Base-by-base conservation (phyloP, 257 asterid genomes). In the Lavandula angustifolia region DNA sequence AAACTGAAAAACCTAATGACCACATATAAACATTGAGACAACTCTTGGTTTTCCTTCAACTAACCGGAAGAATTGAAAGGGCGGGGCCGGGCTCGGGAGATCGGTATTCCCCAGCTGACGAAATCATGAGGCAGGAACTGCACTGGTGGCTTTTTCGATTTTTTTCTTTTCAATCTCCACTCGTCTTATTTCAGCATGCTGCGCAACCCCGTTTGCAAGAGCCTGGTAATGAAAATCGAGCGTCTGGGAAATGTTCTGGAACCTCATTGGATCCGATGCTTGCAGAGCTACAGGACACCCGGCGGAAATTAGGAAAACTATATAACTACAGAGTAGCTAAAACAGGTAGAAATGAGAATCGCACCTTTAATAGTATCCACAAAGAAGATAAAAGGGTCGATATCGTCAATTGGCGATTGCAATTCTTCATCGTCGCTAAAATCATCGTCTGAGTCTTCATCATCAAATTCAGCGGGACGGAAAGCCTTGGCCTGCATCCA, bases 401-500 rank as follows among this genome's bases (percentile, higher is more conserved):
- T 87, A 8, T 94, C 96, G 79, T 94, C 98, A 38, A 94, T 85
- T 33, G 99, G 99, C 7, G 99, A 94, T 47, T 94, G 99, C 79
- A 91, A 54, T 58, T 94, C 99, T 70, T 90, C 98, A 49, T 88
- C 99, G n/a, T 91, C 99, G 74, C 96, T 91, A 73, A 88, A 86
- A 80, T 87, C 97, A 41, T 90, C 99, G 62, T 87, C 96, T 0
- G 87, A 72, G 77, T 84, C 87, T 0, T 90, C 96, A 11, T 88
- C 92, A 7, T 84, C 94, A 5, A 72, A 83, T 17, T 90, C 95
- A 68, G 75, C 35, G 9, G 82, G 27, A 41, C 88, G 95, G 81
- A 86, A 90, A 62, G 95, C 87, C 80, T 81, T 87, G 29, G 99
- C 96, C 98, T 94, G 87, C 29, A 76, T 37, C 52, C 64, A 42